A percentile compares a stretch with the other conserved stretches of the same genome.
These are phyloP conservation scores for Panaeolus cyanescens DNA, from an alignment of 768 basidiomycete genomes.

Conservation along the genomic window DNA sequence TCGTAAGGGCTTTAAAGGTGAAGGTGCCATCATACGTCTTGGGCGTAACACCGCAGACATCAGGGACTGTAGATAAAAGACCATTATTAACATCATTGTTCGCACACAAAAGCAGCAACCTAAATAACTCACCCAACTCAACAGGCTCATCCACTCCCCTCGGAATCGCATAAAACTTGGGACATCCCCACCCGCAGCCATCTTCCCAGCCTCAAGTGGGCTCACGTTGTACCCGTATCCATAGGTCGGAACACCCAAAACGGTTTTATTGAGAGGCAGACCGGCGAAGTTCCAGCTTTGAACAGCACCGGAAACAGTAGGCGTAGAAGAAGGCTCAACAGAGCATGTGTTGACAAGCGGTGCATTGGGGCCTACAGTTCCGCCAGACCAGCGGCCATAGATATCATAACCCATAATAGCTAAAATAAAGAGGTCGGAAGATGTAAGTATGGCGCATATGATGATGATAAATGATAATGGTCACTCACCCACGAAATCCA, in stretches of 20 bases:
- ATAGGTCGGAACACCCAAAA: constrained; percentile 81
- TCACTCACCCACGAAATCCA: constrained; percentile 52
- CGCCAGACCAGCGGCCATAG: constrained; percentile 48
- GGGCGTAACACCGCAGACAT: constrained; percentile 59
- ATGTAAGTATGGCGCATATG: too few species aligned
- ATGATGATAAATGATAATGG: too few species aligned
- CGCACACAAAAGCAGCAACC: too few species aligned
- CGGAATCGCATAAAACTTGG: constrained; percentile 46
- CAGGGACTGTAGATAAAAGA: constrained; percentile 7
- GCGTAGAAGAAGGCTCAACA: constrained; percentile 48
- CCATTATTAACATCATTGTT: not conserved
- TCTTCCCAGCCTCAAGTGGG: too few species aligned
- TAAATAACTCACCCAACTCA: constrained; percentile 23
- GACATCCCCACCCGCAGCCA: constrained; percentile 33
- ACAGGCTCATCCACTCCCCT: constrained; percentile 48
- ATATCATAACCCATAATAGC: constrained; percentile 67
- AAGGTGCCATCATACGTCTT: constrained; percentile 49
- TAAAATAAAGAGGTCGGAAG: too few species aligned
- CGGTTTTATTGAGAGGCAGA: constrained; percentile 41
- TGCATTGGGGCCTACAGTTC: constrained; percentile 76
- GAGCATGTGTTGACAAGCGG: constrained; percentile 78
- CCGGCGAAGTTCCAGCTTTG: constrained; percentile 64
- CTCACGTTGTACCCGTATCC: constrained; percentile 70
- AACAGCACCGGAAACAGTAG: constrained; percentile 75
- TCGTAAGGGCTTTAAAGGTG: too few species aligned